Conservation (phyloP, 306 rosid species). For the Rosa rugosa region DNA sequence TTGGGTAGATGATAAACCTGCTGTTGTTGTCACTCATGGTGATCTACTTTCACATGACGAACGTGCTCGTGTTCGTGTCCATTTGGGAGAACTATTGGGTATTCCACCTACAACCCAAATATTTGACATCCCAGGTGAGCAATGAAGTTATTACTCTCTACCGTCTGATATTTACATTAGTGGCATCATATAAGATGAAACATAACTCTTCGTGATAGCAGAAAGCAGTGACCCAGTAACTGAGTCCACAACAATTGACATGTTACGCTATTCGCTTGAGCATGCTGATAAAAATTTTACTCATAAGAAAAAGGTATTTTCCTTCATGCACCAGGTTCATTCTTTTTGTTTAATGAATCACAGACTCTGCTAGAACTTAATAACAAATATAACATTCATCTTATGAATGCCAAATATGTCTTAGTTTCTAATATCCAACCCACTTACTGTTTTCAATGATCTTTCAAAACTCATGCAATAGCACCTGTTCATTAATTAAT, state of each 20-base stretch:
- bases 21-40: slow-evolving; percentile 76
- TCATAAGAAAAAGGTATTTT: slow-evolving; percentile 52
- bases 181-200: background rate
- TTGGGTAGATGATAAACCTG: slow-evolving; percentile 80
- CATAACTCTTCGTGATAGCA: slow-evolving; percentile 29
- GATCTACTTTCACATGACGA: slow-evolving; percentile 73
- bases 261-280: slow-evolving; percentile 70
- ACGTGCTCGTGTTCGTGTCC: slow-evolving; percentile 52
- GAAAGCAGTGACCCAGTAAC: slow-evolving; percentile 57
- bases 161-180: background rate
- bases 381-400: background rate
- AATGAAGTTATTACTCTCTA: slow-evolving; percentile 13
- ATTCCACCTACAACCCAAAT: slow-evolving; percentile 74
- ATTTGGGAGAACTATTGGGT: slow-evolving; percentile 71
- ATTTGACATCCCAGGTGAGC: slow-evolving; percentile 83
- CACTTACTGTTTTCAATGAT: background rate
- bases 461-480: background rate
- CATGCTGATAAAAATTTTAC: slow-evolving; percentile 78
- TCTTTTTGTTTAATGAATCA: background rate
- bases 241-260: slow-evolving; percentile 47
- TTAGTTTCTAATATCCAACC: background rate
- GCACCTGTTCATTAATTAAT: background rate
- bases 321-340: slow-evolving; percentile 2
- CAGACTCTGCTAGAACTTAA: background rate
- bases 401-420: background rate